Evolutionary conservation across 2,329 filamentous ascomycete species (phyloP).

Genomic region (Curvularia verruculosa): DNA sequence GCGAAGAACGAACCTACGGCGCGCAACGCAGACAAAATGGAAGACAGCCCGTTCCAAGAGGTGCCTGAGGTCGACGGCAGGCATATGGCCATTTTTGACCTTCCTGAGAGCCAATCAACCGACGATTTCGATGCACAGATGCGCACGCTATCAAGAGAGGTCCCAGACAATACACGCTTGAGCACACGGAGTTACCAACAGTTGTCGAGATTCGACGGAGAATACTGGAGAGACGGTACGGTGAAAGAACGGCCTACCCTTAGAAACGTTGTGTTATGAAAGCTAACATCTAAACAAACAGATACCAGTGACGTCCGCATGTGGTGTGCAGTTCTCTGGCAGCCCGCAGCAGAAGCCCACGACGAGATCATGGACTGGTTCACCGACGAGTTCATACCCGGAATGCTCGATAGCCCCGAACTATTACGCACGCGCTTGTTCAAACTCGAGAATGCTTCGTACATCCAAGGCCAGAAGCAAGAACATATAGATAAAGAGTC

Average conservation of each 20-base stretch:
- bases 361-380: slow-evolving; percentile 25
- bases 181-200: slow-evolving; percentile 18
- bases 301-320: slow-evolving; percentile 20
- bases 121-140: slow-evolving; percentile 16
- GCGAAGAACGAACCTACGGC: slow-evolving; percentile 14
- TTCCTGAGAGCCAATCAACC: slow-evolving; percentile 12
- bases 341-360: slow-evolving; percentile 10
- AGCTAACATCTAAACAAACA: slow-evolving; percentile 10
- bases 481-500: slow-evolving; percentile 4
- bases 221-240: slow-evolving; percentile 21
- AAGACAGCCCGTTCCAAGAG: slow-evolving; percentile 24
- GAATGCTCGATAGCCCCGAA: slow-evolving; percentile 23
- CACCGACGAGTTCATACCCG: slow-evolving; percentile 16
- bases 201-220: slow-evolving; percentile 14
- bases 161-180: slow-evolving; percentile 15
- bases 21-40: slow-evolving; percentile 12
- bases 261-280: not conserved
- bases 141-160: slow-evolving; percentile 1
- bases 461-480: slow-evolving; percentile 8
- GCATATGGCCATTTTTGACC: slow-evolving; percentile 21
- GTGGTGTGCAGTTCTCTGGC: slow-evolving; percentile 22
- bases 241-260: not conserved
- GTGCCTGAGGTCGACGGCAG: slow-evolving; percentile 14
- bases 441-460: slow-evolving; percentile 19
- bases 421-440: slow-evolving; percentile 21